phyloP scores from a whole-genome alignment of 225 moss, liverwort and hornwort species.

The Pseudoscleropodium purum region DNA sequence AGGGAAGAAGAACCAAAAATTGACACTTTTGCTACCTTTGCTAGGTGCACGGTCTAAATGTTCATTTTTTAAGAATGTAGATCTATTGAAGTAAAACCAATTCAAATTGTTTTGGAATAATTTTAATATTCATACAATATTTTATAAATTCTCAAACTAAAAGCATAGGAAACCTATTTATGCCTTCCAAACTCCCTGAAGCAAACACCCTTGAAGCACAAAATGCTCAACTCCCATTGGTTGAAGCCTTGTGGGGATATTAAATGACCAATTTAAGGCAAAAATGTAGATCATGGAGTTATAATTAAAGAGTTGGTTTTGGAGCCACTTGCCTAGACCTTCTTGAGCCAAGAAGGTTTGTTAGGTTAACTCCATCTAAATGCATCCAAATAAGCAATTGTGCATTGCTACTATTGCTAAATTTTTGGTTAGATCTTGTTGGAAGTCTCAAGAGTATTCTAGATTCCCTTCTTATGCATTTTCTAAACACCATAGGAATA shows the following conservation, averaged over 20 bases:
- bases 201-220: background rate
- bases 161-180: background rate
- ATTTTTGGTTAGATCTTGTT: background rate
- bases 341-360: background rate
- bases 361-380: background rate
- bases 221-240: background rate
- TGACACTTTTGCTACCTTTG: accelerated
- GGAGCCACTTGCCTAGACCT: background rate
- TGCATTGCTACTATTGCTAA: background rate
- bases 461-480: background rate
- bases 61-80: background rate
- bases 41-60: background rate
- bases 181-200: background rate
- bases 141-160: background rate
- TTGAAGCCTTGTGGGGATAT: background rate
- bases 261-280: background rate
- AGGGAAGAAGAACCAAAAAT: background rate
- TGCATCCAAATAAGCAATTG: background rate
- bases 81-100: background rate
- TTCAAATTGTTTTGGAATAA: background rate
- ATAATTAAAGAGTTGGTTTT: background rate
- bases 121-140: background rate
- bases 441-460: background rate
- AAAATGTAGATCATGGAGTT: background rate
- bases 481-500: background rate